phyloP scores from a whole-genome alignment of 768 basidiomycete species.

The Lyophyllum semitale region DNA sequence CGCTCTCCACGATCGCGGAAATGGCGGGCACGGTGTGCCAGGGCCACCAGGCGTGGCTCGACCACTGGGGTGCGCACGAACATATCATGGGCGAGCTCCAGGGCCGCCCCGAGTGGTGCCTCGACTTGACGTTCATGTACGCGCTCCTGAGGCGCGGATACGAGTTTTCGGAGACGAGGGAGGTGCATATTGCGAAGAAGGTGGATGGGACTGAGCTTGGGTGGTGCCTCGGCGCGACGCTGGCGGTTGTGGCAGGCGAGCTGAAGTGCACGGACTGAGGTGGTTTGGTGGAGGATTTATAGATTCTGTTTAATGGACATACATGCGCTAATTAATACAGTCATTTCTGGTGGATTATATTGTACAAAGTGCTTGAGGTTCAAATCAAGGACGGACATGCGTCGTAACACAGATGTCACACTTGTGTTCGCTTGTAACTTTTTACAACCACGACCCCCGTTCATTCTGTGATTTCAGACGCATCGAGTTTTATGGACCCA shows the following conservation, averaged over 20 bases:
- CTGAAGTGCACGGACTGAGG: conserved; percentile 44
- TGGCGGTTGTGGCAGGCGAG: conserved; percentile 69
- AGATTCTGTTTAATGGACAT: too few species aligned
- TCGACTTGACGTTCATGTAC: conserved; percentile 96
- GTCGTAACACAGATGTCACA: too few species aligned
- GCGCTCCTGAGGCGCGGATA: conserved; percentile 86
- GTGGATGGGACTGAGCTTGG: conserved; percentile 89
- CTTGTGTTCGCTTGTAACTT: too few species aligned
- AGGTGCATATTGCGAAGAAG: conserved; percentile 83
- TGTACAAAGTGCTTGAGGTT: too few species aligned
- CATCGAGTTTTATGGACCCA: too few species aligned
- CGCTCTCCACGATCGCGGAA: conserved; percentile 58
- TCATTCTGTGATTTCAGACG: too few species aligned
- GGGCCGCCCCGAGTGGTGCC: conserved; percentile 90
- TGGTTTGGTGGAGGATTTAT: neutral
- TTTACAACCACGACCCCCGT: too few species aligned
- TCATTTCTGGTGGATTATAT: too few species aligned
- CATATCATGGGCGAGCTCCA: conserved; percentile 61
- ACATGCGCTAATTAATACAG: too few species aligned
- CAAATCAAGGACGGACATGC: too few species aligned
- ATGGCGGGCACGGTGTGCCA: conserved; percentile 75
- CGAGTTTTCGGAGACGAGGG: conserved; percentile 73
- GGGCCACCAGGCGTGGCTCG: conserved; percentile 63
- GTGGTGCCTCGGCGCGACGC: conserved; percentile 88
- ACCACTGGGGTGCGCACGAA: conserved; percentile 41